Percentiles rank a stretch among this genome's conserved stretches.
These are phyloP conservation scores for Alternaria triticimaculans DNA, from an alignment of 2,329 filamentous ascomycete genomes.

Conservation along the genomic window DNA sequence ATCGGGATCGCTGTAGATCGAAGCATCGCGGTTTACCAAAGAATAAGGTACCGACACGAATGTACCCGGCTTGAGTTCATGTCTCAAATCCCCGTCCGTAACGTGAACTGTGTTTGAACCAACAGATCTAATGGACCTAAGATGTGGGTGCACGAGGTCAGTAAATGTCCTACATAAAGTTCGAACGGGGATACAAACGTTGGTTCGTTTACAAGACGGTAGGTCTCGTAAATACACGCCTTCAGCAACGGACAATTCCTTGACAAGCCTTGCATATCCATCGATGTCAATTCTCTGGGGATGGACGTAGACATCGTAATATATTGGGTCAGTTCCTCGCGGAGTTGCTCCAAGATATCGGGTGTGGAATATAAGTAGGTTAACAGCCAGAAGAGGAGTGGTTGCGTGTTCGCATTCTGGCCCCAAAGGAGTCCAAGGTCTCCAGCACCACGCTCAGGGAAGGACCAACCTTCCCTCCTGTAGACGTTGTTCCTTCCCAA, in stretches of 20 bases:
- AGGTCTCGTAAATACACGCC: background rate
- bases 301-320: background rate
- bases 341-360: background rate
- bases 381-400: constrained; percentile 52
- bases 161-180: background rate
- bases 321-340: background rate
- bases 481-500: constrained; percentile 40
- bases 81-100: background rate
- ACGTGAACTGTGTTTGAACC: background rate
- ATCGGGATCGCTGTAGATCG: constrained; percentile 6
- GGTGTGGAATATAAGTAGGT: background rate
- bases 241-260: background rate
- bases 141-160: background rate
- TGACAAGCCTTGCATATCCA: constrained; percentile 9
- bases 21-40: background rate
- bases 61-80: background rate
- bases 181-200: background rate
- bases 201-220: constrained; percentile 36
- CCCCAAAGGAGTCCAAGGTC: constrained; percentile 60
- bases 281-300: background rate
- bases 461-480: constrained; percentile 26
- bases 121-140: background rate
- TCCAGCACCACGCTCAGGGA: constrained; percentile 40
- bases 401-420: constrained; percentile 58
- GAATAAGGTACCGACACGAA: background rate